Percentiles rank a stretch among this genome's conserved stretches.
Conservation (phyloP, 495 filamentous ascomycete genomes). For the Penicillium fimorum region DNA sequence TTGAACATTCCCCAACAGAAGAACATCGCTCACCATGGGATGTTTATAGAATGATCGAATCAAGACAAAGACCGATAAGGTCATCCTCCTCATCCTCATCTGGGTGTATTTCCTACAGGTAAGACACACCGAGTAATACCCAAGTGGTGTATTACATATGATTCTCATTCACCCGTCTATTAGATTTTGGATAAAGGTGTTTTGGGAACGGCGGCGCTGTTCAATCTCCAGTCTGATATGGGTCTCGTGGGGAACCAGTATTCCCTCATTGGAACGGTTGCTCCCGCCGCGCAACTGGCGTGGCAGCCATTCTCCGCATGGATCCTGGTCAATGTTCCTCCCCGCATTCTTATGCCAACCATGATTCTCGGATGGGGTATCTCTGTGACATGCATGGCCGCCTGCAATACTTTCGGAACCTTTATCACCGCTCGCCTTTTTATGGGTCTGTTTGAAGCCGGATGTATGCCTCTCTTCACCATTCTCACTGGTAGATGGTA, state of each 20-base stretch:
- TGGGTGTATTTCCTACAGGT: constrained; percentile 4
- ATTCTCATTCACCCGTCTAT: no score
- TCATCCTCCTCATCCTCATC: background rate
- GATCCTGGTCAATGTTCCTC: background rate
- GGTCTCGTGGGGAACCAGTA: background rate
- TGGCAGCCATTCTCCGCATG: constrained; percentile 3
- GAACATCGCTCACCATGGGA: no score
- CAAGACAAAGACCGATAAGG: background rate
- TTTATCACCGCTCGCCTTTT: constrained; percentile 34
- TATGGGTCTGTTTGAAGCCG: constrained; percentile 34
- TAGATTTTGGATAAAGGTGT: constrained; percentile 1
- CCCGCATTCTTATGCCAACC: background rate
- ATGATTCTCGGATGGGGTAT: background rate
- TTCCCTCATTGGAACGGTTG: background rate
- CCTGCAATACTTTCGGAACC: constrained; percentile 21
- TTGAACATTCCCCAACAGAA: no score
- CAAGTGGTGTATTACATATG: no score
- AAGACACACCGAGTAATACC: background rate
- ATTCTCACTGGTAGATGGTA: constrained; percentile 25
- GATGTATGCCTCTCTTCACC: constrained; percentile 32
- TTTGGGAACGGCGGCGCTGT: background rate
- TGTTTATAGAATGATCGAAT: background rate
- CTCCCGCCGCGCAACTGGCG: background rate
- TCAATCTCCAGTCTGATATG: background rate
- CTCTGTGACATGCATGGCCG: background rate